Conservation (phyloP, 2,329 filamentous ascomycete genomes). For the Fusarium ramigenum region DNA sequence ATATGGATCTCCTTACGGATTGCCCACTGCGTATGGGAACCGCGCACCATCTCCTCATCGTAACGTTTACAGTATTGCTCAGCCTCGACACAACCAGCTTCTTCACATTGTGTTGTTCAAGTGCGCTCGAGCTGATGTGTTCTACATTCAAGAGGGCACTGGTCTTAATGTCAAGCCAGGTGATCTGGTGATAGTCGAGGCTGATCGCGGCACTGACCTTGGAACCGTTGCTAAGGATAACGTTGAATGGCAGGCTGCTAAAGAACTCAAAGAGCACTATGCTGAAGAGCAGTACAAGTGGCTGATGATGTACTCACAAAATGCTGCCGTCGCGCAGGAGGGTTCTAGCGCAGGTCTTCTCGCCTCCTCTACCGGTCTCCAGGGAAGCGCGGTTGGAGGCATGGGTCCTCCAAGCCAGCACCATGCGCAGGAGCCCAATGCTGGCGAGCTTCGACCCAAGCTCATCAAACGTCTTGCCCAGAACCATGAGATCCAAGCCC, state of each 20-base stretch:
- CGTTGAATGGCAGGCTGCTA: slow-evolving; percentile 86
- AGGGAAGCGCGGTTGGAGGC: slow-evolving; percentile 77
- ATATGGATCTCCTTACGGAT: slow-evolving; percentile 58
- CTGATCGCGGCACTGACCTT: slow-evolving; percentile 93
- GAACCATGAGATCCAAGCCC: slow-evolving; percentile 85
- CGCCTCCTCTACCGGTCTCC: slow-evolving; percentile 69
- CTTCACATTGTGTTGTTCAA: slow-evolving; percentile 96
- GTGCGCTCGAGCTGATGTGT: slow-evolving; percentile 92
- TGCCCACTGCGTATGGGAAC: slow-evolving; percentile 56
- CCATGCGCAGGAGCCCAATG: slow-evolving; percentile 74
- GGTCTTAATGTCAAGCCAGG: slow-evolving; percentile 90
- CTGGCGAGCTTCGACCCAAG: slow-evolving; percentile 88
- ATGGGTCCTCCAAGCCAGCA: slow-evolving; percentile 81
- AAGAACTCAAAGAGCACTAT: slow-evolving; percentile 89
- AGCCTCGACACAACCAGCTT: slow-evolving; percentile 72
- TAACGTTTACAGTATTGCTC: slow-evolving; percentile 68
- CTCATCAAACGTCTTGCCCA: slow-evolving; percentile 96
- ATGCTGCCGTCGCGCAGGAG: slow-evolving; percentile 70
- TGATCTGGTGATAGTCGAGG: slow-evolving; percentile 96
- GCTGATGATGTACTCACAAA: slow-evolving; percentile 98
- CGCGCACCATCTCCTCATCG: slow-evolving; percentile 70
- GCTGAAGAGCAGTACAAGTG: slow-evolving; percentile 97
- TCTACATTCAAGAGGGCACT: slow-evolving; percentile 96
- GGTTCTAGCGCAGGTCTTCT: slow-evolving; percentile 69
- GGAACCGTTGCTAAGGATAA: slow-evolving; percentile 92